Evolutionary conservation across 768 basidiomycete genomes (phyloP), one percentile per base, ranked within the genome.

Genomic region (Macrolepiota albuminosa): DNA sequence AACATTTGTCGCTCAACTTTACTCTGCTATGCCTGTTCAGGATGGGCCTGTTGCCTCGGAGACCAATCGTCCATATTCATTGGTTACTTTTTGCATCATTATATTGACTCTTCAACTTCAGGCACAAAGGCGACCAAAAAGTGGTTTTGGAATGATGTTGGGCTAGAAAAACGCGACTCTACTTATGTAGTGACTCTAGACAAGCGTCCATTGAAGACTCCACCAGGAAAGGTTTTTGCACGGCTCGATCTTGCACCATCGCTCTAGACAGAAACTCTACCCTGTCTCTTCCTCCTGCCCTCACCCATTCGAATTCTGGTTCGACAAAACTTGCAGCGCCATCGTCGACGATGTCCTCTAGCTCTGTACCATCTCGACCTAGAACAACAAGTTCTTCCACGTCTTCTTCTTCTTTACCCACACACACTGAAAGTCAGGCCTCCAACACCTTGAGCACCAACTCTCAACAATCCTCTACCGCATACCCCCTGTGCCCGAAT

Each of bases 111-210:
- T 47, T 39, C 21, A 48, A 52, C 13, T 61, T 8, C 66, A 97
- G 95, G 89, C 61, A 93, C 92, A 11, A 92, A 97, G 73, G 83
- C 85, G 42, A 90, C 92, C 1, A 77, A 92, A 72, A 88, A 89
- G 64, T 80, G 97, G 29, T 98, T 98, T 70, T 99, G 97, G 97
- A 95, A 94, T 69, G 83, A 82, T 0, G 97, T 95, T n/a, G 83
- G 83, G 18, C 78, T 98, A 57, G 85, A 89, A 63, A 73, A 79
- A 57, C 81, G 80, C 61, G 77, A 74, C 6, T 77, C 82, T 61
- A 72, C 74, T 36, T 74, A 86, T 59, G 74, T 79, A 4, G 79
- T 97, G 34, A 91, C 87, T 5, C 79, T 98, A 54, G 95, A 97
- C 76, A 83, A 82, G 64, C 85, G 93, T 39, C 78, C 90, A 0